phyloP scores from a whole-genome alignment of 73 alveolate genomes.

The Uronychia setigera region DNA sequence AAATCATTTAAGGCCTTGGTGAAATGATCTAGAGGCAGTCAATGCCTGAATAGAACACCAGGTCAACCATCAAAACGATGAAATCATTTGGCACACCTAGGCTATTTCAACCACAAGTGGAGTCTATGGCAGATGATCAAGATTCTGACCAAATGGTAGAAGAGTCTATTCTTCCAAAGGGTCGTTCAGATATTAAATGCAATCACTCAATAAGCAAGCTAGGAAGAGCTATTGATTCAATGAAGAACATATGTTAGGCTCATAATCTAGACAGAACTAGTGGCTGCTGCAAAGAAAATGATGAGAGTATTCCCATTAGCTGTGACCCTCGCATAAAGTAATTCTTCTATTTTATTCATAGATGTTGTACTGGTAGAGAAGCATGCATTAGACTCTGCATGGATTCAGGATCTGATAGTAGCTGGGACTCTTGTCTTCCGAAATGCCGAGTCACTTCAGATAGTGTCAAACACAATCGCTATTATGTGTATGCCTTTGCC shows the following conservation, averaged over 20 bases:
- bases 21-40: too few relatives aligned
- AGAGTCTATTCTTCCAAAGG: too few relatives aligned
- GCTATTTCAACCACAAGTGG: too few relatives aligned
- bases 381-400: neutral
- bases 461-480: neutral
- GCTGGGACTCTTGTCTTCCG: neutral
- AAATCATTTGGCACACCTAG: too few relatives aligned
- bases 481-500: neutral
- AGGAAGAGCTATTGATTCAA: neutral
- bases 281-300: neutral
- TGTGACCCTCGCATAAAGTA: neutral
- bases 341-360: neutral
- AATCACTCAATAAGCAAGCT: too few relatives aligned
- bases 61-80: too few relatives aligned
- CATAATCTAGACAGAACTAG: neutral
- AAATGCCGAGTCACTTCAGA: neutral
- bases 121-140: too few relatives aligned
- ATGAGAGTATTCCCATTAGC: too few relatives aligned
- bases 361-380: neutral
- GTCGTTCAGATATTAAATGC: too few relatives aligned
- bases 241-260: neutral
- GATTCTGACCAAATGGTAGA: too few relatives aligned
- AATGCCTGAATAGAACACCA: too few relatives aligned
- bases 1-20: too few relatives aligned
- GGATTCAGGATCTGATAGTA: neutral